Percentiles rank a stretch among this genome's conserved stretches.
These are phyloP conservation scores for Zygotorulaspora danielsina DNA, from an alignment of 805 yeast genomes.

Conservation along the genomic window DNA sequence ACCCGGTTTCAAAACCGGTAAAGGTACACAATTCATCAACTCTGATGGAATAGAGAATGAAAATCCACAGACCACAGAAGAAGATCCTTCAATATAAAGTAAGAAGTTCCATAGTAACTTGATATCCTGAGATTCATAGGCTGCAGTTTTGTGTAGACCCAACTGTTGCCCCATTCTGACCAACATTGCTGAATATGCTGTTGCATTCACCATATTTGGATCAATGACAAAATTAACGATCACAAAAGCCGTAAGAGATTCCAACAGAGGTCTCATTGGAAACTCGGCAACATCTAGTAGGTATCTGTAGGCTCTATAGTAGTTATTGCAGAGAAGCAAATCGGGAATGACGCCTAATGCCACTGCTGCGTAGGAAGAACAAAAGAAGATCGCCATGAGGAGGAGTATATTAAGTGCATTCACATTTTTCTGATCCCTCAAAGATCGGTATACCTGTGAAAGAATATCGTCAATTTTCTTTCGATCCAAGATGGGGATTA, in stretches of 20 bases:
- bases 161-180: conserved; percentile 29
- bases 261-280: conserved; percentile 23
- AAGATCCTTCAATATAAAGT: conserved; percentile 30
- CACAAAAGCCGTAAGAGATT: conserved; percentile 23
- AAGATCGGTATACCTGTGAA: conserved; percentile 8
- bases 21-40: conserved; percentile 12
- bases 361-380: conserved; percentile 24
- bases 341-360: conserved; percentile 26
- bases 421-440: conserved; percentile 2
- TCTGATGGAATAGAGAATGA: conserved; percentile 21
- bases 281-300: conserved; percentile 20
- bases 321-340: conserved; percentile 23
- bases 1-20: conserved; percentile 7
- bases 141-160: conserved; percentile 18
- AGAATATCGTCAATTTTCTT: conserved; percentile 8
- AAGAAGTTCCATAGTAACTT: conserved; percentile 25
- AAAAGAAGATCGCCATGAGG: conserved; percentile 25
- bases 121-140: conserved; percentile 2
- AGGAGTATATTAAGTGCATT: conserved; percentile 15
- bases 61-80: conserved; percentile 31
- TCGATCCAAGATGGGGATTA: conserved; percentile 25
- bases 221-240: conserved; percentile 28
- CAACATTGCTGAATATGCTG: conserved; percentile 26
- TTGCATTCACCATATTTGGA: conserved; percentile 30
- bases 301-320: conserved; percentile 21